phyloP scores from a whole-genome alignment of 2,329 filamentous ascomycete genomes.

The Scedosporium boydii region DNA sequence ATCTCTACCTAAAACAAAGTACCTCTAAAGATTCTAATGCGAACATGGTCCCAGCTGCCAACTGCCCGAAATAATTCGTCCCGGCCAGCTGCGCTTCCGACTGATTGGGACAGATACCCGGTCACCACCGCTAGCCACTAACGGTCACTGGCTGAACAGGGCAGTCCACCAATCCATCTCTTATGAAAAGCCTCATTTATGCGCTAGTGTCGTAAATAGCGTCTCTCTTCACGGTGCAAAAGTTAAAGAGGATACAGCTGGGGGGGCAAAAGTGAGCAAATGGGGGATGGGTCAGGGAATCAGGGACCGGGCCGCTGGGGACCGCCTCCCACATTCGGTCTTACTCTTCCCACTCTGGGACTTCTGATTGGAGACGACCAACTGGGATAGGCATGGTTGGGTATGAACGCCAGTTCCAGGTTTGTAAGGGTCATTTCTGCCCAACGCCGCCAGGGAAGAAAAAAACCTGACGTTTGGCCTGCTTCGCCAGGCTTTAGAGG shows the following conservation, averaged over 20 bases:
- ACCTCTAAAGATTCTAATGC: no score
- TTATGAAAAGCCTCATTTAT: neutral
- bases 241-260: neutral
- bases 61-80: no score
- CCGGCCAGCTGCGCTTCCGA: no score
- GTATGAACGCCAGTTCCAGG: slow-evolving; percentile 7
- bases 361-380: neutral
- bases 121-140: neutral
- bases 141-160: neutral
- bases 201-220: neutral
- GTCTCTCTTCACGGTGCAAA: neutral
- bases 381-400: slow-evolving; percentile 4
- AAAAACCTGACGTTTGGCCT: slow-evolving; percentile 1
- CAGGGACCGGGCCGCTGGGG: neutral
- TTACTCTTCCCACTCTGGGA: neutral
- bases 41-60: no score
- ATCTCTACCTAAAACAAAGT: no score
- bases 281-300: neutral
- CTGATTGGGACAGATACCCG: neutral
- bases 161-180: neutral
- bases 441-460: neutral
- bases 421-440: slow-evolving; percentile 7
- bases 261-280: neutral
- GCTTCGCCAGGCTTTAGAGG: neutral
- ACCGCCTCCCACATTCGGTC: neutral